Conservation (phyloP, 202 grass and related monocot species). For the Digitaria exilis region DNA sequence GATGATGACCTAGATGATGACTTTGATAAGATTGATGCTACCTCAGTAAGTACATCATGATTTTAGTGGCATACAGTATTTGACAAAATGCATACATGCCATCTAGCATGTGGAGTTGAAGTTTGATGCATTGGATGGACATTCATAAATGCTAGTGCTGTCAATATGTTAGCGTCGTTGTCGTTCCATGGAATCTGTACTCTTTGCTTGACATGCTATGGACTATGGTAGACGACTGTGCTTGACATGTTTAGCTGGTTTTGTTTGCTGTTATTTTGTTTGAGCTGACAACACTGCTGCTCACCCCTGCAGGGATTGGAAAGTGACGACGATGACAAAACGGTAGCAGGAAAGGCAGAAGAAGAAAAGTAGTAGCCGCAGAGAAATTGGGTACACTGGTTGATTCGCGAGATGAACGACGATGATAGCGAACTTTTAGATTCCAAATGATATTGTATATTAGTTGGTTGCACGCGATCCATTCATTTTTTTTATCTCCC, state of each 20-base stretch:
- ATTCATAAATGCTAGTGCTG: too few relatives aligned
- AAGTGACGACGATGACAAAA: constrained; percentile 63
- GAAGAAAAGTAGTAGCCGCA: constrained; percentile 23
- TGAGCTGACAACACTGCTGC: constrained; percentile 15
- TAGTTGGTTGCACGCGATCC: constrained; percentile 14
- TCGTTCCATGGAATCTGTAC: not conserved
- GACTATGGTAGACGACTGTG: not conserved
- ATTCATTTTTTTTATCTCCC: constrained; percentile 32
- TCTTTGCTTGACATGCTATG: constrained; percentile 2
- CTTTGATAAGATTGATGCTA: constrained; percentile 81
- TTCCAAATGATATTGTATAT: constrained; percentile 44
- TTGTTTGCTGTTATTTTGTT: constrained; percentile 2
- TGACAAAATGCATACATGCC: not conserved
- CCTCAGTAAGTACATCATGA: constrained; percentile 65
- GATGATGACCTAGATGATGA: constrained; percentile 78
- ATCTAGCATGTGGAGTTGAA: constrained; percentile 7
- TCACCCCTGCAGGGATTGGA: constrained; percentile 59
- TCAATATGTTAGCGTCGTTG: not conserved
- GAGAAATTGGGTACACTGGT: not conserved
- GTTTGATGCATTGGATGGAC: too few relatives aligned
- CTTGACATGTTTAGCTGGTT: constrained; percentile 1
- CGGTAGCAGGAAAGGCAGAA: constrained; percentile 31
- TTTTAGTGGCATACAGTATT: constrained; percentile 11
- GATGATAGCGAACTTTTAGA: not conserved
- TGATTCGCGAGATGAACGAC: not conserved